These are phyloP conservation scores for Chlorella sp. DNA, from an alignment of 139 green algal species.

Conservation along the genomic window DNA sequence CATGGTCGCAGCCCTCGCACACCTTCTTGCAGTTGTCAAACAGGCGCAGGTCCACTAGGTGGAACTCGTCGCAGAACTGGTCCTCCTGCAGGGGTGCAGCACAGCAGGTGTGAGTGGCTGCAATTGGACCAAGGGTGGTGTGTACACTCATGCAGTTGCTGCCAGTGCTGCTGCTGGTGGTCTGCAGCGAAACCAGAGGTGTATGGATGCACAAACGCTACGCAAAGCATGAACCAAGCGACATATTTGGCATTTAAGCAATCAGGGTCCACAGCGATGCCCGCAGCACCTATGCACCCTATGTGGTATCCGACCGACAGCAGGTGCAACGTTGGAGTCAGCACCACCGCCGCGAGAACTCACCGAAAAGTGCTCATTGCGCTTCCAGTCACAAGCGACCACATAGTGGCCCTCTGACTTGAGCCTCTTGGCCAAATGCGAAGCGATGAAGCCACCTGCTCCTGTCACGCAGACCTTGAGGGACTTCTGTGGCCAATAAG, in stretches of 20 bases:
- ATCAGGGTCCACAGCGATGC: too few species aligned
- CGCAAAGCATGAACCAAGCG: too few species aligned
- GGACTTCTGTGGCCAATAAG: constrained; percentile 53
- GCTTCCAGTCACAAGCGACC: constrained; percentile 96
- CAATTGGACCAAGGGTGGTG: neutral
- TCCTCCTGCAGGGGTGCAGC: constrained; percentile 91
- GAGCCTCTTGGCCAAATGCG: constrained; percentile 85
- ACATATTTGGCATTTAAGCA: too few species aligned
- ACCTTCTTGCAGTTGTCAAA: constrained; percentile 94
- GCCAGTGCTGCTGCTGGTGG: too few species aligned
- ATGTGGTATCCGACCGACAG: too few species aligned
- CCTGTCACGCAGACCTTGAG: constrained; percentile 95
- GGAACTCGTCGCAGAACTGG: constrained; percentile 98
- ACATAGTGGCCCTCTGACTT: constrained; percentile 97
- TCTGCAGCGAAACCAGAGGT: too few species aligned
- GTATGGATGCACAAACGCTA: too few species aligned
- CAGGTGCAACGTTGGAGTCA: too few species aligned
- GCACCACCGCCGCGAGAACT: too few species aligned
- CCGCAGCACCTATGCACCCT: too few species aligned
- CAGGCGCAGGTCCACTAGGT: constrained; percentile 94
- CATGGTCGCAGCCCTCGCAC: constrained; percentile 76
- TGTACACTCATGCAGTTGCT: neutral
- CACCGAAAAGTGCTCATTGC: constrained; percentile 97
- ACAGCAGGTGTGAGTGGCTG: neutral
- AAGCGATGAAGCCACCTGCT: constrained; percentile 89